These are phyloP conservation scores for Aspergillus ruber DNA, from an alignment of 2,329 filamentous ascomycete species.

Conservation along the genomic window DNA sequence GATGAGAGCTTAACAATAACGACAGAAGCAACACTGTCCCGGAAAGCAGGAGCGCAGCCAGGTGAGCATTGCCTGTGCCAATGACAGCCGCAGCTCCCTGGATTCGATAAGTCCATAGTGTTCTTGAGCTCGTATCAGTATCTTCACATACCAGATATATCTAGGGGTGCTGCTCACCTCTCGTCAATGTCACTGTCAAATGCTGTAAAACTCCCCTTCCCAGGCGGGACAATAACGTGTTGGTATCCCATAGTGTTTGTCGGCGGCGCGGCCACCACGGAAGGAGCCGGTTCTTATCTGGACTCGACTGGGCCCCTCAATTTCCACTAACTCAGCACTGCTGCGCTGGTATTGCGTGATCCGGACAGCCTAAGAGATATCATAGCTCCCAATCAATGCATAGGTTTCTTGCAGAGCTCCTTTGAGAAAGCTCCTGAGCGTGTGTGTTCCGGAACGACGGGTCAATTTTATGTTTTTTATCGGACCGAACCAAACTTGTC, in stretches of 20 bases:
- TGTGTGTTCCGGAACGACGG: too few relatives aligned
- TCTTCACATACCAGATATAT: background rate
- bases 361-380: background rate
- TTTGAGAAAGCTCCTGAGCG: too few relatives aligned
- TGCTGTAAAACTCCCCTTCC: background rate
- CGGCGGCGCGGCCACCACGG: too few relatives aligned
- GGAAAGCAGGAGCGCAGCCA: conserved; percentile 15
- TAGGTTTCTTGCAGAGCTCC: background rate
- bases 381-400: background rate
- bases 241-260: background rate
- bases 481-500: too few relatives aligned
- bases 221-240: background rate
- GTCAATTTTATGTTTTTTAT: too few relatives aligned
- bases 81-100: conserved; percentile 17
- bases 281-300: background rate
- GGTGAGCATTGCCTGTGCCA: conserved; percentile 17
- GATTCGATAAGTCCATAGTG: conserved; percentile 19
- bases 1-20: conserved; percentile 6
- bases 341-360: background rate
- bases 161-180: background rate
- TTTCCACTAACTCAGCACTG: background rate
- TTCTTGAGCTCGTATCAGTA: conserved; percentile 2
- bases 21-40: conserved; percentile 11
- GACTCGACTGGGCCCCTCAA: too few relatives aligned
- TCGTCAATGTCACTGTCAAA: background rate